Percentiles rank a stretch among this genome's conserved stretches.
phyloP scores from a whole-genome alignment of 495 filamentous ascomycete species.

The Pyrenula aspistea region DNA sequence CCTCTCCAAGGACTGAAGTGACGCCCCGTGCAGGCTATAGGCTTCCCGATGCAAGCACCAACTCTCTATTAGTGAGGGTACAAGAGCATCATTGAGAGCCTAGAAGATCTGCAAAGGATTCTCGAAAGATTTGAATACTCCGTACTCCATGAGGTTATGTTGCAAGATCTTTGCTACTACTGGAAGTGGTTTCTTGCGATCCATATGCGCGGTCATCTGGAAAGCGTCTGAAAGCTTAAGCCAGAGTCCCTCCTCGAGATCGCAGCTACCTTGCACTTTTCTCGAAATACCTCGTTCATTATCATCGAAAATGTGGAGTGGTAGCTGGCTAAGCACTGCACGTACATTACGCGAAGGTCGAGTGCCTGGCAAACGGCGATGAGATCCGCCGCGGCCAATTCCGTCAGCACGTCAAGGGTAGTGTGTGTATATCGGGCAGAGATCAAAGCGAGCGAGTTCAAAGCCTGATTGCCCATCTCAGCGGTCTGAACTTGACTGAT shows the following conservation, averaged over 20 bases:
- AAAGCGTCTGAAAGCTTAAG: neutral
- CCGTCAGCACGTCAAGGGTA: slow-evolving; percentile 39
- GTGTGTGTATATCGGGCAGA: slow-evolving; percentile 42
- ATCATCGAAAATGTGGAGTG: too few relatives aligned
- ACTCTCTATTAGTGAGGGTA: too few relatives aligned
- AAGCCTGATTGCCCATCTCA: slow-evolving; percentile 47
- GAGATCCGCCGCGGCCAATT: slow-evolving; percentile 39
- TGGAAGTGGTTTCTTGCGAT: neutral
- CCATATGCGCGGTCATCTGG: neutral
- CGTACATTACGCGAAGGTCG: slow-evolving; percentile 25
- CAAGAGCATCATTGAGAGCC: too few relatives aligned
- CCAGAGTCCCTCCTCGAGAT: neutral
- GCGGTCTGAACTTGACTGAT: slow-evolving; percentile 45
- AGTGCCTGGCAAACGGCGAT: slow-evolving; percentile 36
- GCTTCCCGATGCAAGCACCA: neutral
- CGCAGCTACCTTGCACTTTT: neutral
- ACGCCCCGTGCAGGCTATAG: slow-evolving; percentile 7
- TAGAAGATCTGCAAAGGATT: too few relatives aligned
- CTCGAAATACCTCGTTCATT: too few relatives aligned
- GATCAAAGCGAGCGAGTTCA: slow-evolving; percentile 48
- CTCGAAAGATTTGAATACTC: neutral
- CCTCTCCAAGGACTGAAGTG: slow-evolving; percentile 3
- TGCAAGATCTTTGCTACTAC: too few relatives aligned
- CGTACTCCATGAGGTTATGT: too few relatives aligned
- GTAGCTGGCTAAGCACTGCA: slow-evolving; percentile 8